phyloP scores from a whole-genome alignment of 805 yeast species.

The Saccharomycopsis sp. region DNA sequence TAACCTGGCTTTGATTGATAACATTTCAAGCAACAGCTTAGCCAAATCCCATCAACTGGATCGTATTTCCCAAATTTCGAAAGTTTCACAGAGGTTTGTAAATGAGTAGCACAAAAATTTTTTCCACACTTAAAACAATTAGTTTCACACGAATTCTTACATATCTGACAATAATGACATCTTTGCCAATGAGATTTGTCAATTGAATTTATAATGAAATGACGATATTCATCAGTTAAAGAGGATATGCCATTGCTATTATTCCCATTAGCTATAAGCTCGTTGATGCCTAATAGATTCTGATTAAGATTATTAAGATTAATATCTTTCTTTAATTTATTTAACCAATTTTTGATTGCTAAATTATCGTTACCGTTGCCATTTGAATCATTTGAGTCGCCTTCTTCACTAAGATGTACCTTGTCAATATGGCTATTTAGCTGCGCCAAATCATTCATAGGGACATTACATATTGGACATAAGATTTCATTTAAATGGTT shows the following conservation, averaged over 20 bases:
- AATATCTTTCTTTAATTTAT: slow-evolving; percentile 13
- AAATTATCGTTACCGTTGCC: slow-evolving; percentile 5
- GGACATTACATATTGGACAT: slow-evolving; percentile 14
- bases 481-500: neutral
- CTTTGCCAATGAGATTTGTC: slow-evolving; percentile 13
- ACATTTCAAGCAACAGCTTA: slow-evolving; percentile 62
- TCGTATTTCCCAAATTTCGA: slow-evolving; percentile 41
- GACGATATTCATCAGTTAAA: slow-evolving; percentile 5
- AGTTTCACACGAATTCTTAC: neutral
- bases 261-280: slow-evolving; percentile 8
- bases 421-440: slow-evolving; percentile 15
- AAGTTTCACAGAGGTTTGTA: slow-evolving; percentile 46
- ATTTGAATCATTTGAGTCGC: neutral
- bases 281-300: slow-evolving; percentile 12
- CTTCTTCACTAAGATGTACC: slow-evolving; percentile 8
- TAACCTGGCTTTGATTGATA: slow-evolving; percentile 49
- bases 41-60: slow-evolving; percentile 51
- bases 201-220: slow-evolving; percentile 3
- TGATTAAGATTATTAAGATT: slow-evolving; percentile 10
- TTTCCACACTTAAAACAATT: slow-evolving; percentile 46
- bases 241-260: slow-evolving; percentile 10
- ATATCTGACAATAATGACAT: neutral
- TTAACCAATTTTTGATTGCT: slow-evolving; percentile 14
- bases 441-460: slow-evolving; percentile 1
- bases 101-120: slow-evolving; percentile 60